Base-by-base conservation (phyloP, 176 grass and related monocot species). In the Aegilops bicornis region DNA sequence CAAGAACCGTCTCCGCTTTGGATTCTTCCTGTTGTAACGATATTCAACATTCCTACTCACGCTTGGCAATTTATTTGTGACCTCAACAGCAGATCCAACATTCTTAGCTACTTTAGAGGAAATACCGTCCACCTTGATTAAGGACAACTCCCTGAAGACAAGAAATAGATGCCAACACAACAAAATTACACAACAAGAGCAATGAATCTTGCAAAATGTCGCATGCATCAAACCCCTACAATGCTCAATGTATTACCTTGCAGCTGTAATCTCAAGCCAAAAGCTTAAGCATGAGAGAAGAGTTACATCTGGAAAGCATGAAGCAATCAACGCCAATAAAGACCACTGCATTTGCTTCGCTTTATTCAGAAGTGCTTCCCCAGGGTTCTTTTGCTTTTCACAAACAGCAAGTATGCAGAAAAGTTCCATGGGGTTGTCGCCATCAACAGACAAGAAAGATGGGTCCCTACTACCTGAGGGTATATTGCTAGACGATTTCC, bases 231-330 rank as follows among this genome's bases (percentile, higher is more conserved):
- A 79, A 30, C 61, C 17, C 24, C 17, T 68, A 27, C 32, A 74
- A 70, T 17, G 33, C 1, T 73, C 58, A 84, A 24, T 61, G 60
- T 79, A 54, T 89, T 92, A 98, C 96, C 93, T 95, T 80, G 86
- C 76, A 8, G 91, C 86, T 86, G 96, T 98, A 92, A 95, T 98
- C 81, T 95, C 96, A 64, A 98, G 93, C 96, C 96, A 98, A 87
- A 92, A 69, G 83, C 88, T 93, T 83, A 95, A 82, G 81, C 96
- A 95, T 82, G 90, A 84, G 65, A 98, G 90, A 79, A 80, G 81
- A 81, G 93, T 94, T 77, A 89, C 90, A 93, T 98, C 93, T 80
- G 86, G 52, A 85, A 95, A 98, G 70, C 96, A 95, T 30, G 96
- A 98, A 85, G 96, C 96, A 84, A 98, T 64, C 71, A 98, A 91